Evolutionary conservation across 1,284 basidiomycete species (phyloP).

Genomic region (Xerocomus cyaneibrunnescens): DNA sequence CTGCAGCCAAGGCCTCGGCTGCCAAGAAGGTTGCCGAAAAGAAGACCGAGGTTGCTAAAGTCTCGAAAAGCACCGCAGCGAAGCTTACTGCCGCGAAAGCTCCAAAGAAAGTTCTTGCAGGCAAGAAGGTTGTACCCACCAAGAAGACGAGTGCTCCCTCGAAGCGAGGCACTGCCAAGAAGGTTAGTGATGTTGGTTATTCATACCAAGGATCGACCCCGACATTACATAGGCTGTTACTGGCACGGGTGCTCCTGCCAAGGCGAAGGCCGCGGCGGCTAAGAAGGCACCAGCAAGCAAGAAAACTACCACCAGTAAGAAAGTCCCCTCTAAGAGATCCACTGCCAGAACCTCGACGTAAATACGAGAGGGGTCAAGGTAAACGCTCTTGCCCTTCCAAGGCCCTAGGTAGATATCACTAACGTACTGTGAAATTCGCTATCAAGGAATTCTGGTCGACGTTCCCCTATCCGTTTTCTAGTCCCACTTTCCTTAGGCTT

Average conservation of each 20-base stretch:
- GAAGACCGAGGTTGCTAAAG: conserved; percentile 26
- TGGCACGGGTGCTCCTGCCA: conserved; percentile 41
- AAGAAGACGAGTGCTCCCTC: conserved; percentile 51
- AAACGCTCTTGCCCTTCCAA: not conserved
- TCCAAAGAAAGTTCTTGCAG: conserved; percentile 34
- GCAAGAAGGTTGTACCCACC: conserved; percentile 44
- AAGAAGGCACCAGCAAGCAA: conserved; percentile 35
- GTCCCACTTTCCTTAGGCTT: conserved; percentile 6
- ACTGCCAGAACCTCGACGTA: conserved; percentile 22
- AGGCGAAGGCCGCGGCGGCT: conserved; percentile 38
- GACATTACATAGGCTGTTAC: conserved; percentile 43
- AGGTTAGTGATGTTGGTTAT: conserved; percentile 37
- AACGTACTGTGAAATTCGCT: not conserved
- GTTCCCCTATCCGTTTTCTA: conserved; percentile 2
- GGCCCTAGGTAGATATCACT: not conserved
- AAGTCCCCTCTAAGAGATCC: conserved; percentile 26
- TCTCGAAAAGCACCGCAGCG: conserved; percentile 21
- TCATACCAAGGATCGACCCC: not conserved
- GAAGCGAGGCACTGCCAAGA: conserved; percentile 54
- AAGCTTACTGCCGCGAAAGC: conserved; percentile 24
- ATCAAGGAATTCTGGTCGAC: not conserved
- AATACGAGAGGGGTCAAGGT: conserved; percentile 6
- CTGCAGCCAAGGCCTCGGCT: conserved; percentile 25
- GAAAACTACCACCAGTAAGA: conserved; percentile 39
- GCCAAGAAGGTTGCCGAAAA: conserved; percentile 26